Evolutionary conservation across 345 rosid genomes (phyloP).

Genomic region (Cardamine chenopodiifolia): DNA sequence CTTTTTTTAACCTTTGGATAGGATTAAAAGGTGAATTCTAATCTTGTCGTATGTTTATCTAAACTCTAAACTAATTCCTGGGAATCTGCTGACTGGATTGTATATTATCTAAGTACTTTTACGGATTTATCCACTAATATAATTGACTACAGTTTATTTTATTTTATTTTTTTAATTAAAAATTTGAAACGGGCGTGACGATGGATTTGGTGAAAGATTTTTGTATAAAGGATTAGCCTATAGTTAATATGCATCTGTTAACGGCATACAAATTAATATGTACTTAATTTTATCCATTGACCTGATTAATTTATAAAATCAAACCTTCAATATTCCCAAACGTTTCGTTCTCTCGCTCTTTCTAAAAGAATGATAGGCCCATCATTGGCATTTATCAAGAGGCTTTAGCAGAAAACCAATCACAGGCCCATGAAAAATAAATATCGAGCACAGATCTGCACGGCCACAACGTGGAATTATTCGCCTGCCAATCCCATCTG

Average conservation of each 20-base stretch:
- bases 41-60: not conserved
- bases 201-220: not conserved
- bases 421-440: not conserved
- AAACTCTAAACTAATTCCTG: not conserved
- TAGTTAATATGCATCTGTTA: too few species aligned
- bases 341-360: not conserved
- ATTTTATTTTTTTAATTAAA: too few species aligned
- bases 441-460: conserved; percentile 75
- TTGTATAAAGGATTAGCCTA: not conserved
- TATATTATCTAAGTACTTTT: not conserved
- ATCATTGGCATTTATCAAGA: too few species aligned
- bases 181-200: too few species aligned
- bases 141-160: too few species aligned
- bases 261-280: not conserved
- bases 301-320: not conserved
- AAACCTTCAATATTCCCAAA: not conserved
- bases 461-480: conserved; percentile 91
- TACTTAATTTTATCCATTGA: not conserved
- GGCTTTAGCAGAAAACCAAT: not conserved
- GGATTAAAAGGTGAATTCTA: not conserved
- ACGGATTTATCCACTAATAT: too few species aligned
- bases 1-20: not conserved
- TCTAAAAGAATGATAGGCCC: not conserved
- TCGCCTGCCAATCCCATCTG: too few species aligned
- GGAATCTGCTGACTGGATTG: not conserved